These are phyloP conservation scores for Sedum album DNA, from an alignment of 164 flowering plant species.

Conservation along the genomic window DNA sequence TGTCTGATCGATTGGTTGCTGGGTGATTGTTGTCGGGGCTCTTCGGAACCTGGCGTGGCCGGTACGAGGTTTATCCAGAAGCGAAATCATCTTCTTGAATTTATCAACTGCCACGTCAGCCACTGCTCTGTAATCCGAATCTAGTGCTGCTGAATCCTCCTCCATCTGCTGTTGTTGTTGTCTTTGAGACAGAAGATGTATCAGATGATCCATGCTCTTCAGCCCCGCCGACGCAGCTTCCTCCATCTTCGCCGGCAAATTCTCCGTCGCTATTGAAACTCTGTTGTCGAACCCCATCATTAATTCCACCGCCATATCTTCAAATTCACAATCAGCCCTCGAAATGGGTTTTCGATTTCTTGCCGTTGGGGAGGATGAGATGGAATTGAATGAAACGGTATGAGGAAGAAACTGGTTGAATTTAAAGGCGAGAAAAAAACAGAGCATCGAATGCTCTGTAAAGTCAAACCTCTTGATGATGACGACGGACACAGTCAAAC, in stretches of 20 bases:
- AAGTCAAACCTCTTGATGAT: not conserved
- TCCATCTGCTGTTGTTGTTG: slow-evolving; percentile 14
- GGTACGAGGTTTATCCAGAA: slow-evolving; percentile 59
- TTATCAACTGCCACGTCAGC: slow-evolving; percentile 65
- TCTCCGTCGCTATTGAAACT: not conserved
- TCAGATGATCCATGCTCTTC: slow-evolving; percentile 47
- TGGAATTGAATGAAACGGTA: no score
- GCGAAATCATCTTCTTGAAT: slow-evolving; percentile 66
- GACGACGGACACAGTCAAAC: slow-evolving; percentile 12
- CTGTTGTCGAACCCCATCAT: slow-evolving; percentile 31
- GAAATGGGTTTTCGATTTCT: not conserved
- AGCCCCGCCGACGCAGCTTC: slow-evolving; percentile 64
- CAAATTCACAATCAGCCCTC: no score
- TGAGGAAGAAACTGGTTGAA: not conserved
- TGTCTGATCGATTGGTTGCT: not conserved
- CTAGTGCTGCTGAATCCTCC: not conserved
- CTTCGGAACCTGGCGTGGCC: slow-evolving; percentile 86
- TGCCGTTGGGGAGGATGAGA: not conserved
- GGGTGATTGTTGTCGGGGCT: slow-evolving; percentile 28
- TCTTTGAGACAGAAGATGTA: slow-evolving; percentile 23
- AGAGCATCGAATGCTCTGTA: not conserved
- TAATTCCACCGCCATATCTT: slow-evolving; percentile 52
- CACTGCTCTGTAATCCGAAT: slow-evolving; percentile 44
- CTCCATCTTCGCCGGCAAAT: slow-evolving; percentile 25
- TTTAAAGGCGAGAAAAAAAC: slow-evolving; percentile 6